These are phyloP conservation scores for Pseudogymnoascus sp. DNA, from an alignment of 2,329 filamentous ascomycete species.

Conservation along the genomic window DNA sequence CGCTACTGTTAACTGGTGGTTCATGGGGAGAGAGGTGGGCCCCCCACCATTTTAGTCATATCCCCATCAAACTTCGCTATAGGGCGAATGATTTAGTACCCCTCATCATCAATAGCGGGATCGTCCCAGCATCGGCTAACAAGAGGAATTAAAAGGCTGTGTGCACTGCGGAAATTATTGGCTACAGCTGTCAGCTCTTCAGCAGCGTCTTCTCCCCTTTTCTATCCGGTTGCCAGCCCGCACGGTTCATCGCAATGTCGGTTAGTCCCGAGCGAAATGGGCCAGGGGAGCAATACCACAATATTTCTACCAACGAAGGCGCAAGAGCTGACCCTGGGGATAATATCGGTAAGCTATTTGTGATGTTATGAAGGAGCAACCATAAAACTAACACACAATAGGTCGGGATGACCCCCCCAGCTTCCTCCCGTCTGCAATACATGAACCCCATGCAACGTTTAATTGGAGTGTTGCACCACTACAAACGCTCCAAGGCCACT, in stretches of 20 bases:
- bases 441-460: no score
- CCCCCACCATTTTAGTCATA: neutral
- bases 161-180: neutral
- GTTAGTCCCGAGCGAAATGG: neutral
- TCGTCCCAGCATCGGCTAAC: neutral
- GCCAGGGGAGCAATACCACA: neutral
- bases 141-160: neutral
- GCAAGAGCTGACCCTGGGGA: neutral
- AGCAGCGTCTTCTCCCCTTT: neutral
- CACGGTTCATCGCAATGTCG: neutral
- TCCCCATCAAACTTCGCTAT: neutral
- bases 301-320: neutral
- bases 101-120: neutral
- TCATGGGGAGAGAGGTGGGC: neutral
- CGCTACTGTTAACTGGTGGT: neutral
- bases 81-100: neutral
- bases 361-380: neutral
- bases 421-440: constrained; percentile 13
- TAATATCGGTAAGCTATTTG: neutral
- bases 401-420: neutral
- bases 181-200: neutral
- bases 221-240: neutral
- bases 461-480: no score
- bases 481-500: no score
- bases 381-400: neutral